A percentile compares a stretch with the other conserved stretches of the same genome.
Evolutionary conservation across 176 grass and related monocot species (phyloP).

Genomic region (Raddia distichophylla): DNA sequence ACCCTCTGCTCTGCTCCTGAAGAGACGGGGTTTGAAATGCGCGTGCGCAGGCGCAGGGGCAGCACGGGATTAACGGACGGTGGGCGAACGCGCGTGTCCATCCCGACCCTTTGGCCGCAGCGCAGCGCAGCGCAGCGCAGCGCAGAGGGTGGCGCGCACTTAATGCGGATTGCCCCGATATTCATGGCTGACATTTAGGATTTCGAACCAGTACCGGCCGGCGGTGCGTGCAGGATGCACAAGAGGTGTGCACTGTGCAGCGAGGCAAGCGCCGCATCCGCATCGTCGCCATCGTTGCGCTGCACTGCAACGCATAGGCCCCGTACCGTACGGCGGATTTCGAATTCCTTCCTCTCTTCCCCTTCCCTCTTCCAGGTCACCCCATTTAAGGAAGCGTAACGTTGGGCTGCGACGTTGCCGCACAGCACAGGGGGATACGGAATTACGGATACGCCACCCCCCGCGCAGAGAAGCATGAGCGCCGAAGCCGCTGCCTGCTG

Average conservation of each 20-base stretch:
- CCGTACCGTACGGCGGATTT: constrained; percentile 32
- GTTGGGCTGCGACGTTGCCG: not conserved
- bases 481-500: not conserved
- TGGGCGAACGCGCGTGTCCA: constrained; percentile 36
- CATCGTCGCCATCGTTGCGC: not conserved
- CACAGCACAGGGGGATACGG: not conserved
- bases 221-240: not conserved
- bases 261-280: too few relatives aligned
- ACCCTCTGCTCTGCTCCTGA: not conserved
- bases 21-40: constrained; percentile 32
- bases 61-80: constrained; percentile 55
- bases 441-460: not conserved
- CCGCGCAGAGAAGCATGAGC: not conserved
- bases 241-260: too few relatives aligned
- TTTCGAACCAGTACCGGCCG: constrained; percentile 4
- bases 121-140: not conserved
- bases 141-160: constrained; percentile 19
- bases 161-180: constrained; percentile 41
- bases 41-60: constrained; percentile 15
- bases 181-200: constrained; percentile 25
- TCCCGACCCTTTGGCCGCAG: not conserved
- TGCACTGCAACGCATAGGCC: not conserved
- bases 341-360: not conserved
- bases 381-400: not conserved
- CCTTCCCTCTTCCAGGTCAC: not conserved